Percentiles rank a stretch among this genome's conserved stretches.
Evolutionary conservation across 2,329 filamentous ascomycete genomes (phyloP).

Genomic region (Aspergillus melleus): DNA sequence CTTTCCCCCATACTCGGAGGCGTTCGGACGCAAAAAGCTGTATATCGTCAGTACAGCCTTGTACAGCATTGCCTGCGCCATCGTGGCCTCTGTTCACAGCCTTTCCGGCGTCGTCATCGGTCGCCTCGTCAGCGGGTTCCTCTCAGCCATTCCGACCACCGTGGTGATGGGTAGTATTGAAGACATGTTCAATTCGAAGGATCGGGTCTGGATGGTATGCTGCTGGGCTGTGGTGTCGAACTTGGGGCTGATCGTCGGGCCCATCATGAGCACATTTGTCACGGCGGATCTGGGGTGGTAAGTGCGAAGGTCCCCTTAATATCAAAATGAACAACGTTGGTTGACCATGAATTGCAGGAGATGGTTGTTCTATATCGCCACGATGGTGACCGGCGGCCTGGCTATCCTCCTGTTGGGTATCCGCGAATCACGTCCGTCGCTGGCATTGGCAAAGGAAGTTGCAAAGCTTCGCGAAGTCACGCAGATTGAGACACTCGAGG

Average conservation of each 20-base stretch:
- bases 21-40: slow-evolving; percentile 39
- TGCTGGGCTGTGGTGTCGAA: slow-evolving; percentile 48
- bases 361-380: slow-evolving; percentile 48
- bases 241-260: slow-evolving; percentile 46
- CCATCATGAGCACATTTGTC: slow-evolving; percentile 47
- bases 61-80: slow-evolving; percentile 34
- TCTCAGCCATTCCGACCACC: slow-evolving; percentile 50
- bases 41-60: slow-evolving; percentile 33
- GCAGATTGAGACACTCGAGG: slow-evolving; percentile 25
- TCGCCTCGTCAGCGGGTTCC: slow-evolving; percentile 45
- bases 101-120: slow-evolving; percentile 42
- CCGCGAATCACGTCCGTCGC: slow-evolving; percentile 47
- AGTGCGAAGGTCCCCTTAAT: neutral
- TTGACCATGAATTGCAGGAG: slow-evolving; percentile 30
- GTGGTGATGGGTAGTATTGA: slow-evolving; percentile 52
- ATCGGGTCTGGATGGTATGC: slow-evolving; percentile 50
- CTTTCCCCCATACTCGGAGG: slow-evolving; percentile 39
- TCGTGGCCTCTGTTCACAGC: slow-evolving; percentile 40
- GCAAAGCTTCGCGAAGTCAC: slow-evolving; percentile 28
- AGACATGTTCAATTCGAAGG: slow-evolving; percentile 49
- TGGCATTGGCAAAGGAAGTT: slow-evolving; percentile 41
- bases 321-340: neutral
- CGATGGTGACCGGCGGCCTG: slow-evolving; percentile 38
- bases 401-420: slow-evolving; percentile 39
- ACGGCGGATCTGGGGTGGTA: slow-evolving; percentile 41